Percentiles rank a stretch among this genome's conserved stretches.
phyloP scores from a whole-genome alignment of 495 filamentous ascomycete species.

The Xylaria intraflava region DNA sequence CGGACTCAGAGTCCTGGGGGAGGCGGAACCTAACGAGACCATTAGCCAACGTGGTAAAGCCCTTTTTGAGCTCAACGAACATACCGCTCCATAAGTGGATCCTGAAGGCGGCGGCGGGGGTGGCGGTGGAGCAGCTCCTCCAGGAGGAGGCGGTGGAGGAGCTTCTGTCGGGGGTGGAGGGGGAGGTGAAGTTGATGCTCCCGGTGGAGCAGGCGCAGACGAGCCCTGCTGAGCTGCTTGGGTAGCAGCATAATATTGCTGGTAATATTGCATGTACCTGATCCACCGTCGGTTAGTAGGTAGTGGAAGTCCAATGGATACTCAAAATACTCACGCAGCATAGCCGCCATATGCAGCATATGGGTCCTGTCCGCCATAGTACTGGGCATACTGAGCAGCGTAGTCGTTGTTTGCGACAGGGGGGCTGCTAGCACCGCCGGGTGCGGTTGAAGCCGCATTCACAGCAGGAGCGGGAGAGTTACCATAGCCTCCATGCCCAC shows the following conservation, averaged over 20 bases:
- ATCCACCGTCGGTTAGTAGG: background rate
- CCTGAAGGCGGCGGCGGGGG: slow-evolving; percentile 59
- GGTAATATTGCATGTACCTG: slow-evolving; percentile 66
- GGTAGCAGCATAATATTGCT: slow-evolving; percentile 51
- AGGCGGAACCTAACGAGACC: slow-evolving; percentile 40
- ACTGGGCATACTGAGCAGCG: slow-evolving; percentile 77
- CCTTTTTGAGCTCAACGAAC: slow-evolving; percentile 48
- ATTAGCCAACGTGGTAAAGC: slow-evolving; percentile 13
- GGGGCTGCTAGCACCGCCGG: slow-evolving; percentile 31
- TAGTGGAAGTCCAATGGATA: background rate
- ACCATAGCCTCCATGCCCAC: slow-evolving; percentile 34
- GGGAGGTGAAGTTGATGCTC: slow-evolving; percentile 47
- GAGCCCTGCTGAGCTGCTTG: slow-evolving; percentile 47
- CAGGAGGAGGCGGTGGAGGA: slow-evolving; percentile 58
- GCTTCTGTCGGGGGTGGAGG: slow-evolving; percentile 57
- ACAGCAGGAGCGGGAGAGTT: slow-evolving; percentile 25
- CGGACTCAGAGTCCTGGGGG: slow-evolving; percentile 44
- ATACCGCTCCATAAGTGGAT: slow-evolving; percentile 56
- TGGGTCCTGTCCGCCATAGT: slow-evolving; percentile 69
- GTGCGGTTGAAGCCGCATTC: slow-evolving; percentile 23
- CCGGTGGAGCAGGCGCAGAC: slow-evolving; percentile 32
- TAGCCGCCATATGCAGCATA: slow-evolving; percentile 93
- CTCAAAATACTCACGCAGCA: slow-evolving; percentile 41
- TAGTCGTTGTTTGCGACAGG: slow-evolving; percentile 48
- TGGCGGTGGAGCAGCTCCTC: slow-evolving; percentile 40